phyloP scores from a whole-genome alignment of 257 asterid species.

The Coffea canephora region DNA sequence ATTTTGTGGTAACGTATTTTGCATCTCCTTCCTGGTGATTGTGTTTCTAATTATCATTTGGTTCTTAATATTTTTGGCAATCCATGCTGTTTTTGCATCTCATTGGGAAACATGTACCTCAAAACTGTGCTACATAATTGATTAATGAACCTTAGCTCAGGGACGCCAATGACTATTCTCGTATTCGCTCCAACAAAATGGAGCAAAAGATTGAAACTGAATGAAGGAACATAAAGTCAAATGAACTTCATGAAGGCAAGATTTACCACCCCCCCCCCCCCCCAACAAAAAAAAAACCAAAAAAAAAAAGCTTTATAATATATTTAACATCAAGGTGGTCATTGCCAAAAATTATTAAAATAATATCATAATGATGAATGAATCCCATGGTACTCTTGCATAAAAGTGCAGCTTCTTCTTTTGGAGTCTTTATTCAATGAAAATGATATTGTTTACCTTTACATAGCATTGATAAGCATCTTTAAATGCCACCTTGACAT shows the following conservation, averaged over 20 bases:
- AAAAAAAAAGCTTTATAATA: neutral
- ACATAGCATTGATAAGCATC: neutral
- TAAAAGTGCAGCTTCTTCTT: neutral
- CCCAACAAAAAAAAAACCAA: too few species aligned
- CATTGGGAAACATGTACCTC: neutral
- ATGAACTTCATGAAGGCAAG: neutral
- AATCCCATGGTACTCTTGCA: neutral
- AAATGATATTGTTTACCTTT: neutral
- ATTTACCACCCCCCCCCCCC: too few species aligned
- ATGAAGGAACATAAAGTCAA: neutral
- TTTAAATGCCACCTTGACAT: neutral
- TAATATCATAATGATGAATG: neutral
- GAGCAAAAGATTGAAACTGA: neutral
- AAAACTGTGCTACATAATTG: neutral
- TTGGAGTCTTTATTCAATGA: neutral
- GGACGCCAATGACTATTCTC: neutral
- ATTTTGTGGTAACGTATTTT: neutral
- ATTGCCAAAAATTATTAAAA: too few species aligned
- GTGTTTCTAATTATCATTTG: neutral
- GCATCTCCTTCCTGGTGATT: neutral
- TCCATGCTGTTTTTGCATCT: neutral
- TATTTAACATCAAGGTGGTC: too few species aligned
- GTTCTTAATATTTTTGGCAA: neutral
- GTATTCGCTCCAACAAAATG: neutral
- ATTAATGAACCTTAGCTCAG: neutral